These are phyloP conservation scores for Cryphonectria carpinicola DNA, from an alignment of 2,329 filamentous ascomycete genomes.

Conservation along the genomic window DNA sequence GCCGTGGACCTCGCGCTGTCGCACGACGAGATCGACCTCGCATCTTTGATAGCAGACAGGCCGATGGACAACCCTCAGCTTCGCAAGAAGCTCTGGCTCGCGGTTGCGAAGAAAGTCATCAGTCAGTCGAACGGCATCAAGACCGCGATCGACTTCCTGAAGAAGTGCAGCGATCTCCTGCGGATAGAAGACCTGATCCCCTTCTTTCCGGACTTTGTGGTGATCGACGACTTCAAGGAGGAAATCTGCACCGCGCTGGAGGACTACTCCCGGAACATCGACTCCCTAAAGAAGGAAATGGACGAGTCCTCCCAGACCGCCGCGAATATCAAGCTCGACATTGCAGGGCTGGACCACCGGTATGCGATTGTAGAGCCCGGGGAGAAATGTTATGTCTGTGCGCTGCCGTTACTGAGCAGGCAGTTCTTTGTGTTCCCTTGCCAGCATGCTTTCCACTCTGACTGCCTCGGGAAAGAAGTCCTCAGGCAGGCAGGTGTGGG, in stretches of 20 bases:
- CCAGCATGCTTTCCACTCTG: constrained; percentile 96
- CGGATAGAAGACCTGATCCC: constrained; percentile 96
- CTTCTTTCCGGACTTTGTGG: constrained; percentile 97
- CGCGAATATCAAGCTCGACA: constrained; percentile 87
- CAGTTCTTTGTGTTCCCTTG: constrained; percentile 99
- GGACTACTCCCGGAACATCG: constrained; percentile 90
- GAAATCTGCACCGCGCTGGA: constrained; percentile 95
- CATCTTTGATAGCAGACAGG: constrained; percentile 84
- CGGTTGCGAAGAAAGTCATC: constrained; percentile 93
- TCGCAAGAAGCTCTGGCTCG: constrained; percentile 93
- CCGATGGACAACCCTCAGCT: constrained; percentile 78
- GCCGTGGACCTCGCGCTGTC: constrained; percentile 91
- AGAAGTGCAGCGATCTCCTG: constrained; percentile 80
- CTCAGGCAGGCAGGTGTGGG: constrained; percentile 78
- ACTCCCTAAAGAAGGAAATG: constrained; percentile 89
- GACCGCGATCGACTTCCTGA: constrained; percentile 89
- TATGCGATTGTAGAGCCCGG: constrained; percentile 97
- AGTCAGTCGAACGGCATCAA: constrained; percentile 85
- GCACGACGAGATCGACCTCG: constrained; percentile 87
- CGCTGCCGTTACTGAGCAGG: constrained; percentile 80
- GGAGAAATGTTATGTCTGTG: constrained; percentile 89
- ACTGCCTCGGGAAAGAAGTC: constrained; percentile 86
- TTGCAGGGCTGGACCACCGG: constrained; percentile 79
- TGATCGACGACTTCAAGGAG: constrained; percentile 99
- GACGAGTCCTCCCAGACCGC: constrained; percentile 90